Evolutionary conservation across 2,329 filamentous ascomycete genomes (phyloP), one percentile per base, ranked within the genome.

Genomic region (Chaetothyriales sp.): DNA sequence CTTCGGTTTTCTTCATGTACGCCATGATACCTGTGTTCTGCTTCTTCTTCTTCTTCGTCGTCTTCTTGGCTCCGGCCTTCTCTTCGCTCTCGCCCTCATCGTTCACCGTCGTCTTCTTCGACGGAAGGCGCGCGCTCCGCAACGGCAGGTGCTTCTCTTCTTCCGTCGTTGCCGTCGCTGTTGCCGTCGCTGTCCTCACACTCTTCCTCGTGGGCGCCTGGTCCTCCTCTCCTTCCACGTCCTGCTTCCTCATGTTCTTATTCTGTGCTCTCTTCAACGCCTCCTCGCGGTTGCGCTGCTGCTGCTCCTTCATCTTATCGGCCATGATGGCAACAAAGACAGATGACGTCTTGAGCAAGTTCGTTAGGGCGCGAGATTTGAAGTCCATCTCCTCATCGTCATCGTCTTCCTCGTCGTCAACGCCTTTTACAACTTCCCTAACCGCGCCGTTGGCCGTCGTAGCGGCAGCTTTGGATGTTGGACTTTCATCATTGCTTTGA

Each of bases 1-100:
- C 59, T 28, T 80, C 73, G 22, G 75, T 73, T 56, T 79, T 80
- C 54, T 76, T 76, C 61, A 82, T 77, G 58, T 77, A 82, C 54
- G 71, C 74, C 0, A 76, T 73, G 36, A 83, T 81, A 51, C 51
- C 56, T 44, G 56, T 59, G 44, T 63, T 62, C 20, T 57, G 53
- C 55, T 61, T 64, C 53, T 61, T 64, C n/a, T n/a, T n/a, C n/a
- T n/a, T n/a, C n/a, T n/a, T n/a, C n/a, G n/a, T n/a, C n/a, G n/a
- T n/a, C n/a, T n/a, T n/a, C n/a, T n/a, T n/a, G 9, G 60, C 56
- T n/a, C 43, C 60, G 57, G 20, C 60, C 60, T 49, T 57, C 60
- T 51, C 62, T 66, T 10, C 59, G 50, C 36, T 58, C 63, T 43
- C 36, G 52, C 52, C 57, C 60, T 15, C 32, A 10, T 39, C 10